These are phyloP conservation scores for Stygiomarasmius scandens DNA, from an alignment of 1,284 basidiomycete genomes.

Conservation along the genomic window DNA sequence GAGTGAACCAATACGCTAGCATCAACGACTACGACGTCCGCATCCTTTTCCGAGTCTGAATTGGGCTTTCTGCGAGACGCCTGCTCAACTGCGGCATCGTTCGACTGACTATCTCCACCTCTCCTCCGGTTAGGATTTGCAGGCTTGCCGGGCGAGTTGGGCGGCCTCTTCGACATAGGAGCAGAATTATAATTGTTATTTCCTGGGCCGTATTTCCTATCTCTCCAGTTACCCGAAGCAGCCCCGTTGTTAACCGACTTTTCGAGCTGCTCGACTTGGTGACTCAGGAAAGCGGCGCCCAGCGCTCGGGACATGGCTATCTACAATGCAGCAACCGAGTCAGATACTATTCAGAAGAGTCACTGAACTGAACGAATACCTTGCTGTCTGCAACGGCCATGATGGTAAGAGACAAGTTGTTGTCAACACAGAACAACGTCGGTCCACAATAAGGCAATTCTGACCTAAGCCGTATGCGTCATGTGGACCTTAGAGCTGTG, in stretches of 20 bases:
- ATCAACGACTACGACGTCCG: slow-evolving; percentile 80
- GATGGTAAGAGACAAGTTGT: not conserved
- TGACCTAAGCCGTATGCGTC: not conserved
- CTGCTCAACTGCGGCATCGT: slow-evolving; percentile 24
- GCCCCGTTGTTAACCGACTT: slow-evolving; percentile 64
- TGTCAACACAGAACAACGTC: not conserved
- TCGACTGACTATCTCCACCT: slow-evolving; percentile 29
- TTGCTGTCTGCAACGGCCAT: not conserved
- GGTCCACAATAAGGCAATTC: too few relatives aligned
- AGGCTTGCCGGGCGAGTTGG: slow-evolving; percentile 4
- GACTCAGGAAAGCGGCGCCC: slow-evolving; percentile 79
- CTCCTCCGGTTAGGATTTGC: slow-evolving; percentile 30
- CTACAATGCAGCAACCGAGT: slow-evolving; percentile 33
- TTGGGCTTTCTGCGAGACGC: slow-evolving; percentile 36
- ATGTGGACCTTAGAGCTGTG: not conserved
- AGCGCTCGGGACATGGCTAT: slow-evolving; percentile 80
- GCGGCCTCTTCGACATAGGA: slow-evolving; percentile 17
- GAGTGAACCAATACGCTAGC: slow-evolving; percentile 87
- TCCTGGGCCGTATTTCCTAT: slow-evolving; percentile 24
- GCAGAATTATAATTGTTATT: slow-evolving; percentile 2
- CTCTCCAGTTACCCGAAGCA: slow-evolving; percentile 61
- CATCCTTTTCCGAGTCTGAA: slow-evolving; percentile 55
- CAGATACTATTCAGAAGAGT: not conserved
- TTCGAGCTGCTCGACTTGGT: slow-evolving; percentile 83
- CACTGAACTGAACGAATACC: not conserved